Percentiles rank a stretch among this genome's conserved stretches.
Conservation (phyloP, 139 green algal species). For the Picochlorum sp. region DNA sequence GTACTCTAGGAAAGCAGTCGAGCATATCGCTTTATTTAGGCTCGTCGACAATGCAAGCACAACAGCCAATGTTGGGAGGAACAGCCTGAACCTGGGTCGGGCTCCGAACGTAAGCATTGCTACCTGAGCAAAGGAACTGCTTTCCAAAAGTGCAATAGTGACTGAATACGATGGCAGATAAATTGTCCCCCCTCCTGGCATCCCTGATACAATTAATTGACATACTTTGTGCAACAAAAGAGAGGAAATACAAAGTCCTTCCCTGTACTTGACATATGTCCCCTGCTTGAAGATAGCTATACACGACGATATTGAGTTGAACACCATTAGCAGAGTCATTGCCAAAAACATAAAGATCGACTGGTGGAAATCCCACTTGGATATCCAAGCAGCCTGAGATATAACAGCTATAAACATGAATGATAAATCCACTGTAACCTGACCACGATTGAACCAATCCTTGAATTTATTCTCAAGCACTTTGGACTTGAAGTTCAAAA, state of each 20-base stretch:
- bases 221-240: conserved; percentile 12
- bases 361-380: conserved; percentile 4
- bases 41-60: neutral
- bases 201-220: conserved; percentile 6
- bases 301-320: conserved; percentile 8
- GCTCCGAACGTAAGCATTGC: conserved; percentile 22
- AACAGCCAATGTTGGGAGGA: neutral
- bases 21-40: conserved; percentile 13
- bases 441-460: conserved; percentile 1
- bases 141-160: conserved; percentile 17
- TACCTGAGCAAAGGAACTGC: conserved; percentile 11
- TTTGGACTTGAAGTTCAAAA: conserved; percentile 1
- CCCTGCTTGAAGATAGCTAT: conserved; percentile 4
- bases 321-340: conserved; percentile 9
- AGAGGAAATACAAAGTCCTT: conserved; percentile 11
- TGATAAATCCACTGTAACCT: conserved; percentile 16
- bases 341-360: conserved; percentile 1
- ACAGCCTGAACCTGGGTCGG: neutral
- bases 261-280: conserved; percentile 3
- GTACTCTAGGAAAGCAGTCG: conserved; percentile 3
- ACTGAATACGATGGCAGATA: neutral
- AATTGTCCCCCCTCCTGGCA: conserved; percentile 3
- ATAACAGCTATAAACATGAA: conserved; percentile 19
- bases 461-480: conserved; percentile 10
- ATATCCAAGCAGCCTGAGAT: conserved; percentile 16